Percentiles rank a stretch among this genome's conserved stretches.
These are phyloP conservation scores for Mycosarcoma maydis DNA, from an alignment of 1,284 basidiomycete genomes.

Conservation along the genomic window DNA sequence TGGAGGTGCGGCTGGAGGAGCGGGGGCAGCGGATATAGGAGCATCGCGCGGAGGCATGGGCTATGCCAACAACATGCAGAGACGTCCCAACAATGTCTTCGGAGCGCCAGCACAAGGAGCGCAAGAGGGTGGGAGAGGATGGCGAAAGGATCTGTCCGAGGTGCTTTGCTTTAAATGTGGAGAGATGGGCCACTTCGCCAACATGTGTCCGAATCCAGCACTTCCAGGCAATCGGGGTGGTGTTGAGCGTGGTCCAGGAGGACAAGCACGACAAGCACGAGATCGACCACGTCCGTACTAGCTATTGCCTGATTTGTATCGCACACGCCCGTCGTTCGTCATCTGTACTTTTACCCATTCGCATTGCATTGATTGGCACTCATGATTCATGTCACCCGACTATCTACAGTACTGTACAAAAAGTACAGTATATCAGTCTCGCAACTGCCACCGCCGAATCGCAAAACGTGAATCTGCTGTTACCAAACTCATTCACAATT, in stretches of 20 bases:
- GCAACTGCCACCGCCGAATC: no score
- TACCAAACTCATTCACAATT: no score
- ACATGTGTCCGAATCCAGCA: conserved; percentile 59
- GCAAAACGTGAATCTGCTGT: no score
- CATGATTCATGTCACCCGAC: no score
- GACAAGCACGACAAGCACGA: conserved; percentile 18
- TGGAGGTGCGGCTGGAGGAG: conserved; percentile 10
- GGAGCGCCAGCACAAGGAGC: conserved; percentile 6
- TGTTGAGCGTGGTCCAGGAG: conserved; percentile 46
- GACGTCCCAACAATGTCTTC: conserved; percentile 15
- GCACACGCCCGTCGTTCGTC: not conserved
- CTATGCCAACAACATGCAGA: conserved; percentile 10
- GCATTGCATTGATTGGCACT: no score
- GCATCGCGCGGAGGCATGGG: conserved; percentile 4
- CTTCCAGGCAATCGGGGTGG: conserved; percentile 59
- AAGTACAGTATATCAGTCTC: no score
- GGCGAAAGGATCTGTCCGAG: conserved; percentile 54
- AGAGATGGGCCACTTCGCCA: conserved; percentile 64
- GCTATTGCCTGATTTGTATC: no score
- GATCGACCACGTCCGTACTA: conserved; percentile 36
- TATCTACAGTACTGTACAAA: no score
- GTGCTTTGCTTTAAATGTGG: conserved; percentile 66
- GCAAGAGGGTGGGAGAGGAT: conserved; percentile 30
- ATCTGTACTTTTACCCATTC: conserved; percentile 1
- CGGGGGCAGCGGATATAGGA: not conserved